Evolutionary conservation across 2,329 filamentous ascomycete species (phyloP).

Genomic region (Penicillium brevicompactum): DNA sequence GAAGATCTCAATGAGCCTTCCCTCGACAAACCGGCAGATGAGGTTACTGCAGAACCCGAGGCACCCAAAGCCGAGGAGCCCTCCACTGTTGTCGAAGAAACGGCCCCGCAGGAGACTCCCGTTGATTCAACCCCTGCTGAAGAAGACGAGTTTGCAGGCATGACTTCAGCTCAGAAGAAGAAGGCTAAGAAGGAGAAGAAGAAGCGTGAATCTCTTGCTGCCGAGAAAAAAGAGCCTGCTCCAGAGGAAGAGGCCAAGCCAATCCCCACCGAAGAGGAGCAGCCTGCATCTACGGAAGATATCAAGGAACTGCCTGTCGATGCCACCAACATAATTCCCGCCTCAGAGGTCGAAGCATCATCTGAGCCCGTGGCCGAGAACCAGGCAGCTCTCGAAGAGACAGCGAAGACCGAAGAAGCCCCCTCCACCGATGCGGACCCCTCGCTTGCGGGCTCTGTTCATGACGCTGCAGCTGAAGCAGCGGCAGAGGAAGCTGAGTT

Average conservation of each 20-base stretch:
- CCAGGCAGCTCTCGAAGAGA: constrained; percentile 1
- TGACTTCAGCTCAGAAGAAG: constrained; percentile 41
- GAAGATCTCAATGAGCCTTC: constrained; percentile 9
- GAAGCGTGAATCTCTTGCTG: constrained; percentile 31
- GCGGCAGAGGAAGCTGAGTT: constrained; percentile 6
- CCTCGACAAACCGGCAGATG: constrained; percentile 11
- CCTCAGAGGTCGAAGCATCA: not conserved
- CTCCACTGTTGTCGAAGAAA: not conserved
- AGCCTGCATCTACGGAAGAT: not conserved
- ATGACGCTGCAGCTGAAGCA: not conserved
- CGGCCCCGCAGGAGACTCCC: constrained; percentile 1
- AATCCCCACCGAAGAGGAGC: not conserved
- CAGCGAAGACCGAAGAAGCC: constrained; percentile 1
- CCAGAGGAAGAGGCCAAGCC: not conserved
- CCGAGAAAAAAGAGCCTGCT: not conserved
- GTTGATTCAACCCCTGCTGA: constrained; percentile 4
- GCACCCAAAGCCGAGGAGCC: no score
- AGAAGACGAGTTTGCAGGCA: constrained; percentile 24
- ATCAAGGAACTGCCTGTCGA: not conserved
- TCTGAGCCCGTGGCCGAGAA: not conserved
- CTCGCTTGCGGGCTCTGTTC: not conserved
- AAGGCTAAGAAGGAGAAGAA: constrained; percentile 52
- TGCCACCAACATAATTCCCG: not conserved
- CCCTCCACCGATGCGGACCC: not conserved
- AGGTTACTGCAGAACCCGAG: not conserved